These are phyloP conservation scores for Citrus mangshanensis DNA, from an alignment of 345 rosid genomes.

Conservation along the genomic window DNA sequence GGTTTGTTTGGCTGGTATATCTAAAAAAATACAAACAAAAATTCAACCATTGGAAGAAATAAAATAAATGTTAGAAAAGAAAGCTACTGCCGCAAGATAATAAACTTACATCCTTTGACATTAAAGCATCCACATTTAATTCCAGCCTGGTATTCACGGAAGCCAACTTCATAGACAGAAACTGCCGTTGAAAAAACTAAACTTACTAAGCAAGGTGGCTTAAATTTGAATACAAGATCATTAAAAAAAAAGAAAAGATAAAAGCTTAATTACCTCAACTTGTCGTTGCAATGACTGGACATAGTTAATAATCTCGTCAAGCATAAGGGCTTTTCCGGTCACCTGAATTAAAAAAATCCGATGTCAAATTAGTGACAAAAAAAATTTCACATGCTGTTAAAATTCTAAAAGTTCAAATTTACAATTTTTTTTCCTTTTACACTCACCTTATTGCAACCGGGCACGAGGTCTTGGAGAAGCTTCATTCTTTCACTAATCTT, in stretches of 20 bases:
- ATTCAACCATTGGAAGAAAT: not conserved
- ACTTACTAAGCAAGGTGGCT: not conserved
- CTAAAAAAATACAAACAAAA: conserved; percentile 29
- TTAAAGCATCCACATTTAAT: conserved; percentile 47
- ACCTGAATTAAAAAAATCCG: conserved; percentile 39
- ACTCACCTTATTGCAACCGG: conserved; percentile 89
- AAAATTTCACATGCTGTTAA: not conserved
- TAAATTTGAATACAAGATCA: not conserved
- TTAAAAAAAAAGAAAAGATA: not conserved
- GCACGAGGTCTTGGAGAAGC: conserved; percentile 94
- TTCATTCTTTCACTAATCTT: conserved; percentile 97
- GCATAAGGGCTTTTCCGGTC: conserved; percentile 64
- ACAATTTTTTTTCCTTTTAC: not conserved
- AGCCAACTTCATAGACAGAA: conserved; percentile 92
- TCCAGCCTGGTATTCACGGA: conserved; percentile 82
- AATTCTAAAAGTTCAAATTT: not conserved
- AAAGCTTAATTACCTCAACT: conserved; percentile 68
- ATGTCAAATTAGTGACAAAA: not conserved
- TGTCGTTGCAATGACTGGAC: conserved; percentile 45
- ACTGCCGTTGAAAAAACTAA: conserved; percentile 43
- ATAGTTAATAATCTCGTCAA: conserved; percentile 47
- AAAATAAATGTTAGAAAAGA: not conserved
- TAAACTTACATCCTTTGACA: conserved; percentile 70
- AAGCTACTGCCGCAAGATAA: not conserved
- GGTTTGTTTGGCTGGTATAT: conserved; percentile 45